Evolutionary conservation across 768 basidiomycete genomes (phyloP).

Genomic region (Lyophyllum atratum): DNA sequence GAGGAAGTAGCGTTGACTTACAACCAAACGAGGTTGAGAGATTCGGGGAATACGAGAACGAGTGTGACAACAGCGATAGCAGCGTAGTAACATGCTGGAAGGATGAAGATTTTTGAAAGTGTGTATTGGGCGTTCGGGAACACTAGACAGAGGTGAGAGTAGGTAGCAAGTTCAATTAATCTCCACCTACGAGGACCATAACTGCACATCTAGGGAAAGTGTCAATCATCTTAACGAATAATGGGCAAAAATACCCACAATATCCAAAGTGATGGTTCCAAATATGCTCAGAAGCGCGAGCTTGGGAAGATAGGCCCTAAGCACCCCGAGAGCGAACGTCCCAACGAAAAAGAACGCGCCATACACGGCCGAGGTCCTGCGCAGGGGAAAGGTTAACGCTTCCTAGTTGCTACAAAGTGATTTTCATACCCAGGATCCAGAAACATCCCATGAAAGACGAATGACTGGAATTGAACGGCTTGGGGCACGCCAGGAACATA

Average conservation of each 20-base stretch:
- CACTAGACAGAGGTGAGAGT: conserved; percentile 32
- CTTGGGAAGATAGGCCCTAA: conserved; percentile 42
- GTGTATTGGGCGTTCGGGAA: conserved; percentile 42
- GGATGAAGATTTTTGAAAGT: conserved; percentile 38
- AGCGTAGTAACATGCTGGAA: conserved; percentile 41
- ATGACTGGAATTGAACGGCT: conserved; percentile 31
- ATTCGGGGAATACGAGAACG: conserved; percentile 45
- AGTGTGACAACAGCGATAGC: conserved; percentile 40
- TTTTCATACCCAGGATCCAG: conserved; percentile 39
- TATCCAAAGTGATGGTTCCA: conserved; percentile 45
- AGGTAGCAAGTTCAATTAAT: neutral
- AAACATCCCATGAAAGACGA: conserved; percentile 40
- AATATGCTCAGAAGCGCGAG: conserved; percentile 42
- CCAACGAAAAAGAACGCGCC: conserved; percentile 47
- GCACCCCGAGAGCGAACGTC: conserved; percentile 37
- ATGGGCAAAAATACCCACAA: conserved; percentile 21
- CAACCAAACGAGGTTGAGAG: conserved; percentile 44
- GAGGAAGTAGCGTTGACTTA: conserved; percentile 13
- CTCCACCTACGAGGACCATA: conserved; percentile 34
- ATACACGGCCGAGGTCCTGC: conserved; percentile 43
- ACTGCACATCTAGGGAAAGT: conserved; percentile 32
- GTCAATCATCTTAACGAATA: neutral
- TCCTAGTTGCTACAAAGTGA: conserved; percentile 42
- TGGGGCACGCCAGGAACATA: conserved; percentile 27
- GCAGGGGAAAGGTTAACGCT: conserved; percentile 1